These are phyloP conservation scores for Cercospora zeae-maydis DNA, from an alignment of 2,329 filamentous ascomycete genomes.

Conservation along the genomic window DNA sequence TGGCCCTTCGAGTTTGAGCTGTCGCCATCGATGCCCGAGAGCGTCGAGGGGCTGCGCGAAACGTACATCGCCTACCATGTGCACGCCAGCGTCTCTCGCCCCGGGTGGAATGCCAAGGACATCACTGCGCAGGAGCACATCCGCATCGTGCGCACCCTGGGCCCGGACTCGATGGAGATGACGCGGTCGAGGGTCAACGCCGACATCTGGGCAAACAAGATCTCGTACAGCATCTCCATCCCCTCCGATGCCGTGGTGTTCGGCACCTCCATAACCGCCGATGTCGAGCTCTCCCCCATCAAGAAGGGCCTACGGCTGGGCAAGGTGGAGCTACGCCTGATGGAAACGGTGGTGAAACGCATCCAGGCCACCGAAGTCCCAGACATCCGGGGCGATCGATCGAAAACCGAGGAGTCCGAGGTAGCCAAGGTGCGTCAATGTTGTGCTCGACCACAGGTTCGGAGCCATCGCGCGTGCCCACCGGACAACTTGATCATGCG, in stretches of 20 bases:
- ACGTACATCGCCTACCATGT: slow-evolving; percentile 86
- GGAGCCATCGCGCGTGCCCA: not conserved
- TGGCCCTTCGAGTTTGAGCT: slow-evolving; percentile 51
- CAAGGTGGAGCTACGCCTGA: slow-evolving; percentile 73
- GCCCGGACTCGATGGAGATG: slow-evolving; percentile 66
- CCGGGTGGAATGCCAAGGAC: slow-evolving; percentile 82
- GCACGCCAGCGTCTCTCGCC: slow-evolving; percentile 79
- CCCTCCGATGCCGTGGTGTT: slow-evolving; percentile 94
- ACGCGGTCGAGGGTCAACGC: slow-evolving; percentile 60
- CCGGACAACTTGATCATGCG: not conserved
- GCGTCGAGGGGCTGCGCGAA: slow-evolving; percentile 81
- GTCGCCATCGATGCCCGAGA: slow-evolving; percentile 62
- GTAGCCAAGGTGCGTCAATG: slow-evolving; percentile 32
- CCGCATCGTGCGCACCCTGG: slow-evolving; percentile 48
- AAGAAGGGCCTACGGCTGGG: slow-evolving; percentile 84
- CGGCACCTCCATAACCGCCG: slow-evolving; percentile 76
- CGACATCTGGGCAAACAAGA: slow-evolving; percentile 96
- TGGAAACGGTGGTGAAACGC: slow-evolving; percentile 65
- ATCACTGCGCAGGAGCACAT: slow-evolving; percentile 69
- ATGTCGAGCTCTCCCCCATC: slow-evolving; percentile 83
- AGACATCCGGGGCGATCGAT: slow-evolving; percentile 33
- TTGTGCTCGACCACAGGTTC: not conserved
- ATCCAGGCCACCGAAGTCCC: slow-evolving; percentile 36
- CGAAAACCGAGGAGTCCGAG: slow-evolving; percentile 38
- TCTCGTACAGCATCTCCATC: slow-evolving; percentile 90